Evolutionary conservation across 75 land plant species (phyloP).

Genomic region (Pinus tabuliformis): DNA sequence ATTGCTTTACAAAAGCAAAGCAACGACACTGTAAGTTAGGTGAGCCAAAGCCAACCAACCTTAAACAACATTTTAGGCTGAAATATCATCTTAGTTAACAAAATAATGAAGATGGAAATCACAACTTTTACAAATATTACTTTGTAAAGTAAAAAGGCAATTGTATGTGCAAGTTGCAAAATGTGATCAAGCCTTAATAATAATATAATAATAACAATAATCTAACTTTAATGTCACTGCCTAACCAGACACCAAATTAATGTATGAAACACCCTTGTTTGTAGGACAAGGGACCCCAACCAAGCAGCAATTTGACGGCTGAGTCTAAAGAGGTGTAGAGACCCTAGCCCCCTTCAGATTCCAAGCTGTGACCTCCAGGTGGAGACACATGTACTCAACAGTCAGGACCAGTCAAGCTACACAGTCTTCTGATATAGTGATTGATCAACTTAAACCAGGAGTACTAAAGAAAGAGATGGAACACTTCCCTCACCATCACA

Average conservation of each 20-base stretch:
- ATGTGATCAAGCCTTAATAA: not conserved
- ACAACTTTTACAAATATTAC: not conserved
- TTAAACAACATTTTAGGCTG: not conserved
- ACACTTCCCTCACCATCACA: no score
- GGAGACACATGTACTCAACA: no score
- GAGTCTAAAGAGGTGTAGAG: no score
- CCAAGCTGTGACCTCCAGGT: no score
- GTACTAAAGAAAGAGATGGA: no score
- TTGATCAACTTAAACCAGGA: no score
- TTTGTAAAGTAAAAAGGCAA: not conserved
- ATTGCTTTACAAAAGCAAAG: slow-evolving; percentile 46
- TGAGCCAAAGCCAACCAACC: not conserved
- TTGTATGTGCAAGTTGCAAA: not conserved
- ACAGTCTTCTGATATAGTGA: no score
- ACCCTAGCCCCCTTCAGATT: no score
- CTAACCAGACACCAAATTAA: not conserved
- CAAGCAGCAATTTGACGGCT: not conserved
- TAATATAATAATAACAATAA: not conserved
- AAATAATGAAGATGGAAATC: not conserved
- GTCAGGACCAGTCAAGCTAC: no score
- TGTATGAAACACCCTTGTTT: not conserved
- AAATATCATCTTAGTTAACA: not conserved
- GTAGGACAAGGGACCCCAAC: not conserved
- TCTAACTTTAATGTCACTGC: not conserved
- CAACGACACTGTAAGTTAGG: not conserved